Base-by-base conservation (phyloP, 495 filamentous ascomycete genomes). In the Oidiodendron maius region DNA sequence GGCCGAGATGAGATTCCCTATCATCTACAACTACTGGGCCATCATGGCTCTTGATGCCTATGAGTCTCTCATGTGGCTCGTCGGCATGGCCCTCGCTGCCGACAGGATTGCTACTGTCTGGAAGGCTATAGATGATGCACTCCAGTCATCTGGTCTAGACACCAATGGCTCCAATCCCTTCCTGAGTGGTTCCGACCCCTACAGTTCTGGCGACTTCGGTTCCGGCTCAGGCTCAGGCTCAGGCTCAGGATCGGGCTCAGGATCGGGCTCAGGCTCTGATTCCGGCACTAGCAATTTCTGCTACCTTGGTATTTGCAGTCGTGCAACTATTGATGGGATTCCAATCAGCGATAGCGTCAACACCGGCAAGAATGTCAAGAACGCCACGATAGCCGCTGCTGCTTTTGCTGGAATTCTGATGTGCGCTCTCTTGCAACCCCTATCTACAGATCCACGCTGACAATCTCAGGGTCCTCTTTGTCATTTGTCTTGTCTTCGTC, bases 11-110 rank as follows among this genome's bases (percentile, higher is more conserved):
- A 52, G 44, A 16, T 42, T 58, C 3, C 58, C 67, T 6, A 48
- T 44, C 13, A 53, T 57, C 3, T 77, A 69, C 58, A 75, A 75
- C 57, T 75, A 75, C 59, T 75, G 69, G 70, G 70, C 70, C 5
- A 57, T 72, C 37, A 60, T 75, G 12, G 62, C 61, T 40, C 51
- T 71, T 18, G 70, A 75, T 41, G 66, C 75, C 25, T 58, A 71
- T 39, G 54, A 67, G 6, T 54, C 70, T 23, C 44, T 73, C 46
- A 62, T 76, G 56, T 75, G 71, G 73, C 51, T 73, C 11, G 61
- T 64, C 45, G 64, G 68, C 0, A 71, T 74, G 28, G 62, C 64
- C 1, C 49, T 72, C 12, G 53, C 71, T 8, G 67, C 69, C 20
- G 52, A 66, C 8, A 53, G 65, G 40, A 51, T 69, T 24, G 61